phyloP scores from a whole-genome alignment of 1,139 yeast genomes.

The Scheffersomyces illinoinensis region DNA sequence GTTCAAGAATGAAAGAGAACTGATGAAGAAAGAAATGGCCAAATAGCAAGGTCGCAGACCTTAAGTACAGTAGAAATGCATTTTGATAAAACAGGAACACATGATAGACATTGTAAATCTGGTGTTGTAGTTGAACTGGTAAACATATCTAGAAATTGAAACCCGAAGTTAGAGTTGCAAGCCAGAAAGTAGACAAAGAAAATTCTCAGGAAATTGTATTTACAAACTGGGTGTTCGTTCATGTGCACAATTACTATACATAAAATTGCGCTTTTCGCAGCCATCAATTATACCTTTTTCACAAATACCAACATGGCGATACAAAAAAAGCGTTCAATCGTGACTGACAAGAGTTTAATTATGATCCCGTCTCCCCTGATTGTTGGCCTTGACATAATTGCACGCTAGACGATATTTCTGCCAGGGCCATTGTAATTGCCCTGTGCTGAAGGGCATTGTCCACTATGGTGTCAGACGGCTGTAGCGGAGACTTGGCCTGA shows the following conservation, averaged over 20 bases:
- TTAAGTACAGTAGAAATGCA: not conserved
- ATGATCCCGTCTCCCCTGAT: not conserved
- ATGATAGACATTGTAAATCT: not conserved
- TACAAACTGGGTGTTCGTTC: too few species aligned
- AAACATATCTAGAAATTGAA: too few species aligned
- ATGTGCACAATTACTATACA: too few species aligned
- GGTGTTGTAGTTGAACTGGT: not conserved
- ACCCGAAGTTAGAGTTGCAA: not conserved
- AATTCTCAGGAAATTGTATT: too few species aligned
- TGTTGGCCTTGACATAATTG: not conserved
- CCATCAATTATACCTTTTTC: not conserved
- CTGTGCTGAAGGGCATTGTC: too few species aligned
- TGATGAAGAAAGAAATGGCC: conserved; percentile 18
- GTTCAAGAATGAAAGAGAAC: conserved; percentile 45
- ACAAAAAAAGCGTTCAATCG: too few species aligned
- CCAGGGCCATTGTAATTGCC: too few species aligned
- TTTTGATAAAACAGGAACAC: not conserved
- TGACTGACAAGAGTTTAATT: too few species aligned
- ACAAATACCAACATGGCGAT: not conserved
- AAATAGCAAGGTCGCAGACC: conserved; percentile 3
- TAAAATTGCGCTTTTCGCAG: not conserved
- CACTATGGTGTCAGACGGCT: not conserved
- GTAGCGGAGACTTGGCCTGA: not conserved
- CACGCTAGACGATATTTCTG: not conserved
- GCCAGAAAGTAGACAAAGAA: not conserved